phyloP scores from a whole-genome alignment of 306 rosid species.

The Hippophae tibetana region DNA sequence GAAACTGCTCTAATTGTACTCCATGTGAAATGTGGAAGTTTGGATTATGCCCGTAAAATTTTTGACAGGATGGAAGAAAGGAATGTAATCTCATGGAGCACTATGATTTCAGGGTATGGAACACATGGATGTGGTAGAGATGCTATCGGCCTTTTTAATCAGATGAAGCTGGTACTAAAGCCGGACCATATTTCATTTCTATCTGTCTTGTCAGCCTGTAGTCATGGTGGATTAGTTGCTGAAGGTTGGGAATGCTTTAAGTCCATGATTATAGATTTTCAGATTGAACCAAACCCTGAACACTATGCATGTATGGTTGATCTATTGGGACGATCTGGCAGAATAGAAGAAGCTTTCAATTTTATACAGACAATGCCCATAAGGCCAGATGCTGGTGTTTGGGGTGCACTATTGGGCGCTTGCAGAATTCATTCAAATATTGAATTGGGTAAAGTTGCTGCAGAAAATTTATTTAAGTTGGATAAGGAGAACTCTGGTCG shows the following conservation, averaged over 20 bases:
- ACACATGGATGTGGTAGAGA: constrained; percentile 30
- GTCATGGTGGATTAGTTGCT: constrained; percentile 30
- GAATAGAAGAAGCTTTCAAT: constrained; percentile 24
- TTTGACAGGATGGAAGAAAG: constrained; percentile 28
- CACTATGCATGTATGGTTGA: constrained; percentile 44
- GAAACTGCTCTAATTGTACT: constrained; percentile 31
- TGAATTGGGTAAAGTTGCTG: constrained; percentile 36
- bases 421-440: constrained; percentile 32
- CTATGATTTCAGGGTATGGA: constrained; percentile 39
- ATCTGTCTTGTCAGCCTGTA: constrained; percentile 36
- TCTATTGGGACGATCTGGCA: constrained; percentile 40
- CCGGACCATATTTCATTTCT: constrained; percentile 30
- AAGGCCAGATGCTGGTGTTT: constrained; percentile 30
- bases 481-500: constrained; percentile 28
- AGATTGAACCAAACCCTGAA: constrained; percentile 22
- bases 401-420: constrained; percentile 43
- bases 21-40: constrained; percentile 37
- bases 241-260: constrained; percentile 39
- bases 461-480: constrained; percentile 26
- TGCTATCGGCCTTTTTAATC: constrained; percentile 31
- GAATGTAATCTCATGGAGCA: constrained; percentile 38
- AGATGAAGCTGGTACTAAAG: constrained; percentile 23
- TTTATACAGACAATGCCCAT: constrained; percentile 36
- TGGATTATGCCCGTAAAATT: constrained; percentile 24
- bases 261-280: constrained; percentile 34